phyloP scores from a whole-genome alignment of 257 asterid genomes.

The Rhazya stricta region DNA sequence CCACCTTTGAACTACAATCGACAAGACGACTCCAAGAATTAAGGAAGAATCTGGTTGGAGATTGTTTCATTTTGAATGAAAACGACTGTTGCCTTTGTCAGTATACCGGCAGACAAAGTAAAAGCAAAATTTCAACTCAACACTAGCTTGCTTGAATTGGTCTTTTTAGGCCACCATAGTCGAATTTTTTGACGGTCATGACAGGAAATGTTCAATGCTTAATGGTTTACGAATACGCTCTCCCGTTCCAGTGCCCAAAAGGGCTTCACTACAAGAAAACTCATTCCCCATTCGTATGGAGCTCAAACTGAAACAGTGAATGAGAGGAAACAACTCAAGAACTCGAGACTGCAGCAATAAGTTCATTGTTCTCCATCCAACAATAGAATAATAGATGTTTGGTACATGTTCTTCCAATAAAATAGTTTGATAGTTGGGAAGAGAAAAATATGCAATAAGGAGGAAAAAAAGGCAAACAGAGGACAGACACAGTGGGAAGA shows the following conservation, averaged over 20 bases:
- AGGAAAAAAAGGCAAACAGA: neutral
- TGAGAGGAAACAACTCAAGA: neutral
- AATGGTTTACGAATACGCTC: neutral
- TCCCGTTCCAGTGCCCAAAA: neutral
- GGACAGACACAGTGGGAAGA: neutral
- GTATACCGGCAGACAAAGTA: neutral
- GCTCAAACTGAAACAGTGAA: neutral
- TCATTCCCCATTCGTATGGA: neutral
- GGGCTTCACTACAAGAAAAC: neutral
- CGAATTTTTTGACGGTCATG: neutral
- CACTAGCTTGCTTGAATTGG: neutral
- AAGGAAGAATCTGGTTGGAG: neutral
- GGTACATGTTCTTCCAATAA: neutral
- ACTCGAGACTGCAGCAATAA: neutral
- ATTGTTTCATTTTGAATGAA: neutral
- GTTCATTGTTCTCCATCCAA: neutral
- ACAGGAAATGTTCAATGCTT: neutral
- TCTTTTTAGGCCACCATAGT: neutral
- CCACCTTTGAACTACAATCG: too few relatives aligned
- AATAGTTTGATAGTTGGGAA: neutral
- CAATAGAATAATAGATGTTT: neutral
- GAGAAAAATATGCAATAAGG: neutral
- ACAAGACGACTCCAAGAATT: neutral
- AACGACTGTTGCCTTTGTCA: neutral
- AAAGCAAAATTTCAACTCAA: neutral